phyloP scores from a whole-genome alignment of 768 basidiomycete genomes.

The Phylloporus sp. region DNA sequence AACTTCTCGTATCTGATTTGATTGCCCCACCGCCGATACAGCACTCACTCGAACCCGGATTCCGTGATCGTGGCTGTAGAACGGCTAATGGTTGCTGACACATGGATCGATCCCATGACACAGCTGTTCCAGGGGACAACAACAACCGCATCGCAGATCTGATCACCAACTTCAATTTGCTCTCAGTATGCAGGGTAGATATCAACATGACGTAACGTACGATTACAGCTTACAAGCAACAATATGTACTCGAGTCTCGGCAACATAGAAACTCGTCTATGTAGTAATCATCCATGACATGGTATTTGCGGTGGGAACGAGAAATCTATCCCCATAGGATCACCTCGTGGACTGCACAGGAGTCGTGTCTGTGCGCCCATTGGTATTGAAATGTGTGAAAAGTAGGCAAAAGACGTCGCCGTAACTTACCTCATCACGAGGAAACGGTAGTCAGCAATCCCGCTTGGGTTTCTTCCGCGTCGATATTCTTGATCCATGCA shows the following conservation, averaged over 20 bases:
- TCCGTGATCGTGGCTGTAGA: conserved; percentile 14
- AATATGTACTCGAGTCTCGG: conserved; percentile 4
- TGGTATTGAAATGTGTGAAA: conserved; percentile 9
- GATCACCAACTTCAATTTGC: background rate
- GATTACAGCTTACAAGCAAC: conserved; percentile 10
- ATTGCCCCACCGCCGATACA: background rate
- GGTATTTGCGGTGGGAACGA: conserved; percentile 24
- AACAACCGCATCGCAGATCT: background rate
- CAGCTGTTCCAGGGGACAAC: background rate
- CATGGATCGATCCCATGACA: conserved; percentile 2
- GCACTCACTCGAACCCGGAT: background rate
- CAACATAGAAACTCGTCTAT: conserved; percentile 8
- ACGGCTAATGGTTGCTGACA: conserved; percentile 5
- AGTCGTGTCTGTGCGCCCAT: conserved; percentile 3
- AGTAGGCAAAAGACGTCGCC: background rate
- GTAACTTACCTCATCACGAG: conserved; percentile 8
- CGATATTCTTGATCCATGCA: conserved; percentile 97
- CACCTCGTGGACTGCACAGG: conserved; percentile 32
- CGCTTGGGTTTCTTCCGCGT: conserved; percentile 33
- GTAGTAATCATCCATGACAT: conserved; percentile 9
- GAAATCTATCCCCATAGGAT: conserved; percentile 16
- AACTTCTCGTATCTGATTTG: background rate
- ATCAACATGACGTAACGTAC: conserved; percentile 18
- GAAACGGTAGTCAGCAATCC: conserved; percentile 1
- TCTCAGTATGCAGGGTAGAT: background rate